phyloP scores from a whole-genome alignment of 805 yeast species.

The Wickerhamiella vanderwaltii region DNA sequence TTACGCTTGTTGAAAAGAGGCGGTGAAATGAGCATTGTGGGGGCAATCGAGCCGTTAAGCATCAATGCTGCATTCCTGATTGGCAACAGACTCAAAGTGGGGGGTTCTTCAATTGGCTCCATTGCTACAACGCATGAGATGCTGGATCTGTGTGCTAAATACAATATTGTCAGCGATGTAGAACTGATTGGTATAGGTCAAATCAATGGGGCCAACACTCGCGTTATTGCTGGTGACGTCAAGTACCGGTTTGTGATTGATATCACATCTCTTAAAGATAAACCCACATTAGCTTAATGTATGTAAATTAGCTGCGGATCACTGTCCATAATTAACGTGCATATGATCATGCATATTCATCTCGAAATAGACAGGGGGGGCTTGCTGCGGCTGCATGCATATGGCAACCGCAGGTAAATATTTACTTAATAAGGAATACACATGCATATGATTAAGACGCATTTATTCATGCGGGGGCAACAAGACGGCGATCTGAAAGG shows the following conservation, averaged over 20 bases:
- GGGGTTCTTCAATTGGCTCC: conserved; percentile 48
- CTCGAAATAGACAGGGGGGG: too few relatives aligned
- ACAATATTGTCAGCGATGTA: conserved; percentile 49
- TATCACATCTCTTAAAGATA: neutral
- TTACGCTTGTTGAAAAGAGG: conserved; percentile 42
- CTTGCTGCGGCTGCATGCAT: too few relatives aligned
- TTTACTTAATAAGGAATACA: conserved; percentile 4
- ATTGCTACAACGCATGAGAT: conserved; percentile 54
- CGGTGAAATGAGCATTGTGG: conserved; percentile 51
- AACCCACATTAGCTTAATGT: too few relatives aligned
- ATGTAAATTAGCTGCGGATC: too few relatives aligned
- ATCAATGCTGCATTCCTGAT: conserved; percentile 34
- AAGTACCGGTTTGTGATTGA: conserved; percentile 21
- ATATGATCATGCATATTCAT: too few relatives aligned
- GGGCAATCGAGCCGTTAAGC: conserved; percentile 37
- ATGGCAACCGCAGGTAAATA: conserved; percentile 3
- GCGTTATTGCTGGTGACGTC: conserved; percentile 16
- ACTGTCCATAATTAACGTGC: too few relatives aligned
- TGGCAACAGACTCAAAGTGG: conserved; percentile 26
- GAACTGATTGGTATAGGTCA: conserved; percentile 41
- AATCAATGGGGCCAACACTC: conserved; percentile 17
- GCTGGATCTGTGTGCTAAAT: conserved; percentile 50
- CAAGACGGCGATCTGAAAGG: too few relatives aligned
- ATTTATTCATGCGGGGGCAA: too few relatives aligned
- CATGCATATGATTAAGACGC: too few relatives aligned